Percentiles rank a stretch among this genome's conserved stretches.
These are phyloP conservation scores for Amanita phalloides DNA, from an alignment of 768 basidiomycete genomes.

Conservation along the genomic window DNA sequence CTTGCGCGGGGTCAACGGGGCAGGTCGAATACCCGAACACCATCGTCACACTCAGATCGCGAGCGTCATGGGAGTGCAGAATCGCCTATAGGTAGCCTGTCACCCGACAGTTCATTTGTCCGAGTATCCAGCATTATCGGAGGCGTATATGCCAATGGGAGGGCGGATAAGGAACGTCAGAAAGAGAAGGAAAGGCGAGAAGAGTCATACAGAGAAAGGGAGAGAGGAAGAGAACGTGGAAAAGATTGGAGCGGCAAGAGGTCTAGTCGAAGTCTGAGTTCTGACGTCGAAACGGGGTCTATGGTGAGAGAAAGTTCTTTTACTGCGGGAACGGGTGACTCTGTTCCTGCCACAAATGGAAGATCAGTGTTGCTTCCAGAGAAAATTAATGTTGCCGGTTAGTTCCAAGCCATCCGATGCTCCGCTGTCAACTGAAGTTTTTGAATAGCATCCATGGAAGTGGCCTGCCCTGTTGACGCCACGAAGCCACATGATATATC, in stretches of 20 bases:
- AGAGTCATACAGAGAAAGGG: conserved; percentile 7
- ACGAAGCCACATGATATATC: background rate
- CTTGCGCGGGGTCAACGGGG: background rate
- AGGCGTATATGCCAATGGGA: conserved; percentile 3
- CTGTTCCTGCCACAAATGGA: background rate
- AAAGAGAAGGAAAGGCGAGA: conserved; percentile 9
- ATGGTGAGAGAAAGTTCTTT: background rate
- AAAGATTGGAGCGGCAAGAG: conserved; percentile 1
- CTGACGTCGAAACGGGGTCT: conserved; percentile 8
- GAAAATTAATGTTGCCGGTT: background rate
- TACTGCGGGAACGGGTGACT: background rate
- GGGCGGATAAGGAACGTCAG: conserved; percentile 5
- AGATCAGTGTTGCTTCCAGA: background rate
- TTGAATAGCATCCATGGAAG: background rate
- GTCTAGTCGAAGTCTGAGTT: conserved; percentile 3
- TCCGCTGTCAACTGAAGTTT: background rate
- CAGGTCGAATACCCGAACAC: conserved; percentile 4
- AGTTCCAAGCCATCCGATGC: background rate
- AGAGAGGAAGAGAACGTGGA: conserved; percentile 9
- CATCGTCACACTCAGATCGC: conserved; percentile 5
- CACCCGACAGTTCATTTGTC: conserved; percentile 4
- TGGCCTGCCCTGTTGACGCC: background rate
- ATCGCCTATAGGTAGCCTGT: conserved; percentile 6
- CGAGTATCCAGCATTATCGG: conserved; percentile 3
- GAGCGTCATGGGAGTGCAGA: background rate